Conservation (phyloP, 345 rosid genomes). For the Acer saccharum region DNA sequence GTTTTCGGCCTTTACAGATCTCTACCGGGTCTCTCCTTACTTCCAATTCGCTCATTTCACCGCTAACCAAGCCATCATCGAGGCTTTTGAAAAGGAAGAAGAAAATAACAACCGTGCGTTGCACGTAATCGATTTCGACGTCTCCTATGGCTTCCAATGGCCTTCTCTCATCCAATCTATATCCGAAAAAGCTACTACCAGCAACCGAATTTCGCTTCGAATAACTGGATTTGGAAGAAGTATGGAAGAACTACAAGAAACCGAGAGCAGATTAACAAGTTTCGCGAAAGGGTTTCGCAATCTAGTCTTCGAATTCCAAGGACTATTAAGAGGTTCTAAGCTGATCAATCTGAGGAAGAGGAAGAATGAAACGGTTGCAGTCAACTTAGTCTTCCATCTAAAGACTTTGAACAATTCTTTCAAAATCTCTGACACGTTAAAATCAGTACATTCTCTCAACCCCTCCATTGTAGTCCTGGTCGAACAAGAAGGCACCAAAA, state of each 20-base stretch:
- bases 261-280: slow-evolving; percentile 55
- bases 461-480: slow-evolving; percentile 57
- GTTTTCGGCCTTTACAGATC: slow-evolving; percentile 53
- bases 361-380: slow-evolving; percentile 60
- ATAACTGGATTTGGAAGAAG: slow-evolving; percentile 53
- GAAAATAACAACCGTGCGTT: slow-evolving; percentile 38
- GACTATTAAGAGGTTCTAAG: slow-evolving; percentile 42
- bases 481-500: slow-evolving; percentile 58
- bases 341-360: slow-evolving; percentile 36
- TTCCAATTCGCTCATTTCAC: slow-evolving; percentile 80
- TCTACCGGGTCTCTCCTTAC: slow-evolving; percentile 61
- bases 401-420: slow-evolving; percentile 33
- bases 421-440: slow-evolving; percentile 47
- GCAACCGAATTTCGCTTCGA: slow-evolving; percentile 39
- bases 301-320: slow-evolving; percentile 61
- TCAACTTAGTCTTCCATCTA: slow-evolving; percentile 56
- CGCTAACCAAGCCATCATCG: slow-evolving; percentile 62
- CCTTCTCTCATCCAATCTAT: slow-evolving; percentile 73
- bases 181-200: slow-evolving; percentile 49
- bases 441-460: slow-evolving; percentile 38
- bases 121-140: slow-evolving; percentile 64
- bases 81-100: slow-evolving; percentile 54
- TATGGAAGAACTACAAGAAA: slow-evolving; percentile 56
- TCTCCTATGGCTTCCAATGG: slow-evolving; percentile 69
- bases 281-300: slow-evolving; percentile 52